A percentile compares a stretch with the other conserved stretches of the same genome.
Evolutionary conservation across 2,329 filamentous ascomycete species (phyloP).

Genomic region (Fusarium sacchari): DNA sequence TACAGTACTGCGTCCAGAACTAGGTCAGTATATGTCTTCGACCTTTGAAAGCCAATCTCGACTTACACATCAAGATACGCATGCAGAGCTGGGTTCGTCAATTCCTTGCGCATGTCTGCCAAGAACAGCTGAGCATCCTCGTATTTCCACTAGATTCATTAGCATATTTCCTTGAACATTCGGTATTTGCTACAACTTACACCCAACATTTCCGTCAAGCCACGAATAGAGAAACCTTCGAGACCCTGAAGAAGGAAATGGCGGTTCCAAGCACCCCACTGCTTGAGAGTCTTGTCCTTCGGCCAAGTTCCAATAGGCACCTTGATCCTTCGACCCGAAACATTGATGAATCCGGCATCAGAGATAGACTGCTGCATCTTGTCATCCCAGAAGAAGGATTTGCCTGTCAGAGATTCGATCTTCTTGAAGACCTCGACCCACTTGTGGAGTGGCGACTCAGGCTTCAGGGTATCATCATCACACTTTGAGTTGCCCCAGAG

Average conservation of each 20-base stretch:
- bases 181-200: background rate
- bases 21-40: accelerated
- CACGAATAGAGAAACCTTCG: constrained; percentile 41
- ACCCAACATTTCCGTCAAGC: constrained; percentile 29
- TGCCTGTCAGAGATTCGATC: constrained; percentile 15
- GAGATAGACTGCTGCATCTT: constrained; percentile 18
- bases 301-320: constrained; percentile 44
- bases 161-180: background rate
- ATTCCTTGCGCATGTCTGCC: constrained; percentile 24
- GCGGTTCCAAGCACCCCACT: constrained; percentile 41
- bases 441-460: constrained; percentile 9
- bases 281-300: constrained; percentile 43
- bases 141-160: constrained; percentile 6
- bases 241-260: constrained; percentile 38
- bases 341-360: constrained; percentile 34
- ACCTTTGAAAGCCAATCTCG: accelerated
- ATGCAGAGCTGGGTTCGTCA: constrained; percentile 20
- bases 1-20: background rate
- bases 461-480: constrained; percentile 42
- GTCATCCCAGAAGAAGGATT: constrained; percentile 23
- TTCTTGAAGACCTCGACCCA: constrained; percentile 18
- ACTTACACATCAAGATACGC: constrained; percentile 29
- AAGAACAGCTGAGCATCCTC: constrained; percentile 33
- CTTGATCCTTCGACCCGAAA: constrained; percentile 33
- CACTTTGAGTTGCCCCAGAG: constrained; percentile 30